These are phyloP conservation scores for Wallacemonas sp. DNA, from an alignment of 208 protist species.

Conservation along the genomic window DNA sequence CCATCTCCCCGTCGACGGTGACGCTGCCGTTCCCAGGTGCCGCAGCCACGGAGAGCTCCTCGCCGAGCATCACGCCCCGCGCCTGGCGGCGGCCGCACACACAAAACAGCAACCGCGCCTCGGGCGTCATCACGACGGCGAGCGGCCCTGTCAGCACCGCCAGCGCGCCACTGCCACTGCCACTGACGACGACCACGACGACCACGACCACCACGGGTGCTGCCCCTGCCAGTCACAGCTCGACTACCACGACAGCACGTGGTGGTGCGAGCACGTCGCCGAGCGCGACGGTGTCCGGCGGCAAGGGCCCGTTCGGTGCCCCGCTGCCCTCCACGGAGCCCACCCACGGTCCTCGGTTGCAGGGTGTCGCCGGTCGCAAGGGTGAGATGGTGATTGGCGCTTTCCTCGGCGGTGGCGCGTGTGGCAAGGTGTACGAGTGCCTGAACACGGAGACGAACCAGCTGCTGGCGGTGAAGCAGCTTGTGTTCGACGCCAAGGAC, in stretches of 20 bases:
- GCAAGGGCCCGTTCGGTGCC: slow-evolving; percentile 28
- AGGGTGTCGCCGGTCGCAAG: slow-evolving; percentile 51
- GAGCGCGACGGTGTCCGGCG: not conserved
- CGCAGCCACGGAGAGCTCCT: not conserved
- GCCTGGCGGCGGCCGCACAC: not conserved
- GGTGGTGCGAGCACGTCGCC: not conserved
- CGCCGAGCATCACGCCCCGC: not conserved
- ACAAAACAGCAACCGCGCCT: not conserved
- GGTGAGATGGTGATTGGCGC: slow-evolving; percentile 79
- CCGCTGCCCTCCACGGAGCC: slow-evolving; percentile 56
- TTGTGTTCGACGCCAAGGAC: slow-evolving; percentile 89
- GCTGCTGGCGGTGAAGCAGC: slow-evolving; percentile 82
- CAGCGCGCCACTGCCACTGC: not conserved
- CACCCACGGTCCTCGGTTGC: slow-evolving; percentile 43
- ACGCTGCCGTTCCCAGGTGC: not conserved
- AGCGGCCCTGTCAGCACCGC: not conserved
- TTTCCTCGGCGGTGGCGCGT: slow-evolving; percentile 84
- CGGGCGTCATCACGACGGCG: not conserved
- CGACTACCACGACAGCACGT: not conserved
- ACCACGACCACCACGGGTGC: not conserved
- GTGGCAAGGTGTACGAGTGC: slow-evolving; percentile 89
- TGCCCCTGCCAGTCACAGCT: too few species aligned
- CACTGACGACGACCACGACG: not conserved
- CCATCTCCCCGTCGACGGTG: not conserved
- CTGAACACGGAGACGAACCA: slow-evolving; percentile 81